These are phyloP conservation scores for Cystobasidium onofrii DNA, from an alignment of 768 basidiomycete genomes.

Conservation along the genomic window DNA sequence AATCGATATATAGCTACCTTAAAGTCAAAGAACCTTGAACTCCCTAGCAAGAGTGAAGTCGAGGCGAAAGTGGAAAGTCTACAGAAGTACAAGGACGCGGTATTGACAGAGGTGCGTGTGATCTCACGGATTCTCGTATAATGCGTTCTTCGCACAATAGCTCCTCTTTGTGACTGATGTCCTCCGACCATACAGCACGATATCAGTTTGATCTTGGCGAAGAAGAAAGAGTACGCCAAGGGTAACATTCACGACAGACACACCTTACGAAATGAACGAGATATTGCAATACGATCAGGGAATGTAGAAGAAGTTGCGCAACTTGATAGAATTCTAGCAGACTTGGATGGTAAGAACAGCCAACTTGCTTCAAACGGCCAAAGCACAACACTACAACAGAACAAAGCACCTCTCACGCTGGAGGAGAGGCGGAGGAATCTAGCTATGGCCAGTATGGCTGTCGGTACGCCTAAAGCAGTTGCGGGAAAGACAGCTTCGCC, in stretches of 20 bases:
- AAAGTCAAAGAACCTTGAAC: slow-evolving; percentile 53
- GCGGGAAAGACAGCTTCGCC: not conserved
- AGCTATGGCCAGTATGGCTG: slow-evolving; percentile 3
- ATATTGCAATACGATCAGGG: slow-evolving; percentile 23
- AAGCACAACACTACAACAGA: not conserved
- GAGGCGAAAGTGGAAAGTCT: slow-evolving; percentile 62
- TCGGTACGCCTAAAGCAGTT: slow-evolving; percentile 16
- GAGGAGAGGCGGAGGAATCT: slow-evolving; percentile 10
- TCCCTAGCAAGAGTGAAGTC: slow-evolving; percentile 62
- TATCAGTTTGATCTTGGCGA: slow-evolving; percentile 15
- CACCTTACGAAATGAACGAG: slow-evolving; percentile 8
- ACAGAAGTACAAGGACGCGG: slow-evolving; percentile 36
- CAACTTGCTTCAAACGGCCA: not conserved
- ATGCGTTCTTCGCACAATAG: not conserved
- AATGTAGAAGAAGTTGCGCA: not conserved
- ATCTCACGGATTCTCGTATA: not conserved
- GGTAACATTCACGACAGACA: slow-evolving; percentile 21
- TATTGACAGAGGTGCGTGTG: not conserved
- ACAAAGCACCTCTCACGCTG: slow-evolving; percentile 4
- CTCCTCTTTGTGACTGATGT: not conserved
- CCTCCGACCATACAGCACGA: slow-evolving; percentile 2
- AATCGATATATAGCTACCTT: slow-evolving; percentile 53
- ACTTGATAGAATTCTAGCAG: not conserved
- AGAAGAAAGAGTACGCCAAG: slow-evolving; percentile 15
- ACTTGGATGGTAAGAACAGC: not conserved